Conservation (phyloP, 495 filamentous ascomycete genomes). For the Penicillium ucsense region DNA sequence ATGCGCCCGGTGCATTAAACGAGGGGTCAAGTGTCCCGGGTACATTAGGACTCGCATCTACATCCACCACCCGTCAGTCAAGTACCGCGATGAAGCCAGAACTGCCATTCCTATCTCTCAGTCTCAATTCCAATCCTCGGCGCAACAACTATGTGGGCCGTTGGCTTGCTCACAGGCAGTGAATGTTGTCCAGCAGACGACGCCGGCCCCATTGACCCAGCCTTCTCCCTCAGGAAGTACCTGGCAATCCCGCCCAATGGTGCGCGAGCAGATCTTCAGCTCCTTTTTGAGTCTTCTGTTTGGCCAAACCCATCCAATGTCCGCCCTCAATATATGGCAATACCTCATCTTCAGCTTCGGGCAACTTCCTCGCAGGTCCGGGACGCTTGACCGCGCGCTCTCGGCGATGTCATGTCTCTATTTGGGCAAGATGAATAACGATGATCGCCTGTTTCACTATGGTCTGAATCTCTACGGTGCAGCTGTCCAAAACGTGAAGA, state of each 20-base stretch:
- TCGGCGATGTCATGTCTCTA: slow-evolving; percentile 4
- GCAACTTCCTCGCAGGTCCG: slow-evolving; percentile 1
- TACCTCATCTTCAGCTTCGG: slow-evolving; percentile 2
- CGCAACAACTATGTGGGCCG: background rate
- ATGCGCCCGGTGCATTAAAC: slow-evolving; percentile 2
- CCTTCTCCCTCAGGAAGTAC: background rate
- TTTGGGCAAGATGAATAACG: slow-evolving; percentile 1
- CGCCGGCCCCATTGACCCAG: too few species aligned
- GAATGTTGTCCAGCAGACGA: too few species aligned
- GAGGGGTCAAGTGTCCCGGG: slow-evolving; percentile 1
- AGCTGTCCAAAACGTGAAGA: slow-evolving; percentile 2
- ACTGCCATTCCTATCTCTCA: background rate
- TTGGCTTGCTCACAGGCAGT: too few species aligned
- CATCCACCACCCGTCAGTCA: background rate
- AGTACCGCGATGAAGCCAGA: background rate
- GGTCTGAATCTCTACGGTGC: slow-evolving; percentile 7
- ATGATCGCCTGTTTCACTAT: slow-evolving; percentile 2
- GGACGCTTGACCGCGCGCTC: slow-evolving; percentile 4
- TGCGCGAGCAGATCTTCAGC: slow-evolving; percentile 1
- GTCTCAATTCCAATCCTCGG: background rate
- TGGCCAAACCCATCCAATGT: background rate
- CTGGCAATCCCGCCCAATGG: background rate
- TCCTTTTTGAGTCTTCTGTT: background rate
- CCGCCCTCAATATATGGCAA: slow-evolving; percentile 1
- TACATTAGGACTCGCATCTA: slow-evolving; percentile 1